Evolutionary conservation across 1,284 basidiomycete genomes (phyloP).

Genomic region (Rhodotorula sp.): DNA sequence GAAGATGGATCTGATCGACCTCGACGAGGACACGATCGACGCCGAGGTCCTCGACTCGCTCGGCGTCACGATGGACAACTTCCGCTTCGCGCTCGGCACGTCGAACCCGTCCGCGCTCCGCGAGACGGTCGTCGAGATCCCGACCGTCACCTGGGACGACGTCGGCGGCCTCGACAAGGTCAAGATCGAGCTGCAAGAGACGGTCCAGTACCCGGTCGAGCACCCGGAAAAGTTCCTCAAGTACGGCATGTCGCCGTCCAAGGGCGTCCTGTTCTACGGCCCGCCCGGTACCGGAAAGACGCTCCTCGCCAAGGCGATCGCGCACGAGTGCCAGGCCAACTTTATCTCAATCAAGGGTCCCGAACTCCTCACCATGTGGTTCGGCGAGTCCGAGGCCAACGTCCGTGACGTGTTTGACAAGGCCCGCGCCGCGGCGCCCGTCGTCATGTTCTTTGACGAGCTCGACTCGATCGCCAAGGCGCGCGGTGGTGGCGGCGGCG

Average conservation of each 20-base stretch:
- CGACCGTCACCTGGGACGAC: conserved; percentile 96
- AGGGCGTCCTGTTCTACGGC: conserved; percentile 97
- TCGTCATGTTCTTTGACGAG: conserved; percentile 99
- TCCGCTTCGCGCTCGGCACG: conserved; percentile 90
- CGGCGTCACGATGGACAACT: conserved; percentile 97
- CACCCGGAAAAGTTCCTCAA: conserved; percentile 99
- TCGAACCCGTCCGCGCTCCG: conserved; percentile 96
- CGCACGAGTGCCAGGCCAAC: conserved; percentile 99
- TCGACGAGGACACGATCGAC: conserved; percentile 80
- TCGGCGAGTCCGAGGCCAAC: conserved; percentile 99
- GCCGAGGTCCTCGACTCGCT: conserved; percentile 94
- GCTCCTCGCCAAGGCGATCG: conserved; percentile 92
- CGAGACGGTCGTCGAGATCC: conserved; percentile 94
- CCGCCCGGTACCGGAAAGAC: conserved; percentile 98
- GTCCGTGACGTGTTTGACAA: conserved; percentile 99
- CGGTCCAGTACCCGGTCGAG: conserved; percentile 98
- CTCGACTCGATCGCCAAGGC: conserved; percentile 98
- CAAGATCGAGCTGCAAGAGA: conserved; percentile 98
- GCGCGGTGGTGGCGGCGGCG: conserved; percentile 68
- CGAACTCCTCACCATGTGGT: conserved; percentile 84
- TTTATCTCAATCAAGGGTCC: conserved; percentile 84
- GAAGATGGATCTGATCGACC: conserved; percentile 59
- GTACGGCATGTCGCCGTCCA: conserved; percentile 98
- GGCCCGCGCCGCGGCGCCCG: conserved; percentile 96
- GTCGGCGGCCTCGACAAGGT: conserved; percentile 99